Conservation (phyloP, 2,329 filamentous ascomycete species). For the Fusarium bactridioides region DNA sequence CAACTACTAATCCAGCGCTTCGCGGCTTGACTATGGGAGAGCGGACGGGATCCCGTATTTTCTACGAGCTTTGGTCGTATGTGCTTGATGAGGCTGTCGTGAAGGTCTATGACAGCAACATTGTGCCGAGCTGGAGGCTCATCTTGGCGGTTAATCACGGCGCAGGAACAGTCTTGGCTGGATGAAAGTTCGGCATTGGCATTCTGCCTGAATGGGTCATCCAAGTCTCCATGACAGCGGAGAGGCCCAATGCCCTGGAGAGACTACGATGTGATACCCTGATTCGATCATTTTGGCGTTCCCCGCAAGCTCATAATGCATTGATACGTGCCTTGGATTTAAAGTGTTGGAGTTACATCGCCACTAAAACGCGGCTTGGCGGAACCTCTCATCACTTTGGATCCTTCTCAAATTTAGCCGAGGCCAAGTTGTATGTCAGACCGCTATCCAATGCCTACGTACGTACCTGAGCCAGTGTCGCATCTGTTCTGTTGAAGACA, state of each 20-base stretch:
- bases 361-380: background rate
- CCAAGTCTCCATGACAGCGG: background rate
- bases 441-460: background rate
- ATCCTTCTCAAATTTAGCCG: slow-evolving; percentile 5
- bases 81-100: background rate
- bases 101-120: background rate
- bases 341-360: background rate
- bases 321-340: background rate
- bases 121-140: background rate
- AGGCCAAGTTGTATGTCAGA: background rate
- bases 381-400: background rate
- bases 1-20: slow-evolving; percentile 25
- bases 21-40: slow-evolving; percentile 19
- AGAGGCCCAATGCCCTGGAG: too few species aligned
- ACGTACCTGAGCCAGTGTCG: background rate
- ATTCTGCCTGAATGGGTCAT: background rate
- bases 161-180: background rate
- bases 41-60: slow-evolving; percentile 25
- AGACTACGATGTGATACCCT: background rate
- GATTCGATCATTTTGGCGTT: background rate
- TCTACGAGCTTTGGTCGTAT: slow-evolving; percentile 27
- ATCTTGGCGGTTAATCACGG: background rate
- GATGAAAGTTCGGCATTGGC: background rate
- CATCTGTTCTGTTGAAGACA: background rate
- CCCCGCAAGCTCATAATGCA: slow-evolving; percentile 8